Evolutionary conservation across 768 basidiomycete species (phyloP).

Genomic region (Mycena capillaripes): DNA sequence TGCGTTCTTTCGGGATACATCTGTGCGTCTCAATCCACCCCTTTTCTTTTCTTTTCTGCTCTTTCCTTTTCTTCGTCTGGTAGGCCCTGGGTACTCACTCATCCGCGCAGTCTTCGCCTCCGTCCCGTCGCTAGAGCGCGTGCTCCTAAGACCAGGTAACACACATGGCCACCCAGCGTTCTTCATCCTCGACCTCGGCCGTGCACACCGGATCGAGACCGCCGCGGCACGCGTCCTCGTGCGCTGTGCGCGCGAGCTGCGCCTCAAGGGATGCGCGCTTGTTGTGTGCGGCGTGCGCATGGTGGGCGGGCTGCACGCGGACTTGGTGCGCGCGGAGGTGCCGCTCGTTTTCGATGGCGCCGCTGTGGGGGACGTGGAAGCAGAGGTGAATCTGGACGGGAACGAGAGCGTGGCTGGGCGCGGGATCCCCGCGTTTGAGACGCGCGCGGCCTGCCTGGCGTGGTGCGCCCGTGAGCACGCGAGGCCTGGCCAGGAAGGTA

Average conservation of each 20-base stretch:
- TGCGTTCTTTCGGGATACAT: slow-evolving; percentile 23
- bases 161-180: background rate
- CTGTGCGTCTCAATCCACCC: background rate
- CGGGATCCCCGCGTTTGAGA: slow-evolving; percentile 8
- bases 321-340: background rate
- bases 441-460: background rate
- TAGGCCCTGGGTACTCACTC: no score
- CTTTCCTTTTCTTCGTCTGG: no score
- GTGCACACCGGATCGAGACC: slow-evolving; percentile 30
- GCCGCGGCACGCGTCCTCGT: slow-evolving; percentile 16
- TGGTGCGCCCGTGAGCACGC: slow-evolving; percentile 14
- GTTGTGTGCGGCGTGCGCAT: slow-evolving; percentile 3
- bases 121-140: slow-evolving; percentile 19
- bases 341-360: background rate
- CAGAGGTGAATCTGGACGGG: no score
- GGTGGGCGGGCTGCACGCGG: background rate
- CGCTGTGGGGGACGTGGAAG: background rate
- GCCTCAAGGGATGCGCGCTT: background rate
- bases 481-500: background rate
- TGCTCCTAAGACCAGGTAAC: no score
- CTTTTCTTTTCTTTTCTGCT: no score
- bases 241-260: slow-evolving; percentile 24
- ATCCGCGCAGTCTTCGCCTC: slow-evolving; percentile 29
- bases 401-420: background rate
- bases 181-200: slow-evolving; percentile 23